A percentile compares a stretch with the other conserved stretches of the same genome.
These are phyloP conservation scores for Handroanthus guayacan DNA, from an alignment of 257 asterid species.

Conservation along the genomic window DNA sequence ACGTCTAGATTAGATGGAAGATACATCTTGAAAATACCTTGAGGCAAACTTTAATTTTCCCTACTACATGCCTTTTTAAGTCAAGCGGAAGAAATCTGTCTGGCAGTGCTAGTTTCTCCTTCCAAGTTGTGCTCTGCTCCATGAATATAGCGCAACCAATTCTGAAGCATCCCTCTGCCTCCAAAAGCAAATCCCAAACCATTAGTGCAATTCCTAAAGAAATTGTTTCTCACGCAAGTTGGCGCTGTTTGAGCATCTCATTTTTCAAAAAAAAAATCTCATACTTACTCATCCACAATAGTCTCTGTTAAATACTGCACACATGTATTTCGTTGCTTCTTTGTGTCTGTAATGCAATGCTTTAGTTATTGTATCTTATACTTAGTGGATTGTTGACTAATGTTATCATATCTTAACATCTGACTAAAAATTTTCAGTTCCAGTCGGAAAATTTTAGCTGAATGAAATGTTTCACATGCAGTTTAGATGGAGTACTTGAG, in stretches of 20 bases:
- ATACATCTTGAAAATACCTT: not conserved
- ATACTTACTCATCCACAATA: not conserved
- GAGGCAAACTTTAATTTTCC: not conserved
- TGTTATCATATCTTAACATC: constrained; percentile 12
- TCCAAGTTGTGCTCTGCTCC: constrained; percentile 6
- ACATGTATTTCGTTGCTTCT: constrained; percentile 9
- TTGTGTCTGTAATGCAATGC: not conserved
- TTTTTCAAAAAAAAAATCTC: not conserved
- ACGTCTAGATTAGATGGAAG: constrained; percentile 24
- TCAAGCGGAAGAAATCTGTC: constrained; percentile 4
- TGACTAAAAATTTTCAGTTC: constrained; percentile 10
- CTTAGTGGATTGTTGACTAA: not conserved
- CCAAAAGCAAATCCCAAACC: constrained; percentile 7
- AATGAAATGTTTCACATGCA: constrained; percentile 47
- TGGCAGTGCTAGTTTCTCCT: not conserved
- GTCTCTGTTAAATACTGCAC: not conserved
- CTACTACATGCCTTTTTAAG: constrained; percentile 5
- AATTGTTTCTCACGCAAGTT: constrained; percentile 27
- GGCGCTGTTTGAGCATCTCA: constrained; percentile 22
- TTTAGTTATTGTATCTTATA: not conserved
- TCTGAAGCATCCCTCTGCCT: constrained; percentile 4
- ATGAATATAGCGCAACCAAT: not conserved
- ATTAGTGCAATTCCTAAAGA: constrained; percentile 2
- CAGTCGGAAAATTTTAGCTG: constrained; percentile 26
- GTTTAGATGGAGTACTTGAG: constrained; percentile 72